phyloP scores from a whole-genome alignment of 306 rosid genomes.

The Arachis hypogaea region DNA sequence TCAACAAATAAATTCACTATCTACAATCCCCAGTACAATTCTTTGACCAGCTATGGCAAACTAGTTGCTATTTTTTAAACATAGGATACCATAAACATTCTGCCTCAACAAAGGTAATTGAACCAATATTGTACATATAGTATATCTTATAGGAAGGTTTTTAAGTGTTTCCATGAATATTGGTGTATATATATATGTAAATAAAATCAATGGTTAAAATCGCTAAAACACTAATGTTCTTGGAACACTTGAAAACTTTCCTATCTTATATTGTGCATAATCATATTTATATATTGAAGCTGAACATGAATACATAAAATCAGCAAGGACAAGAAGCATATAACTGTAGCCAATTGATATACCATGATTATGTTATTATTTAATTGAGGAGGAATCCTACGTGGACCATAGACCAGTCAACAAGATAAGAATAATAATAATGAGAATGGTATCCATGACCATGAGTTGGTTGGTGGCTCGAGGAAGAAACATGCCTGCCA shows the following conservation, averaged over 20 bases:
- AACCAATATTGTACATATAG: too few relatives aligned
- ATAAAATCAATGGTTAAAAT: too few relatives aligned
- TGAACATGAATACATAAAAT: constrained; percentile 1
- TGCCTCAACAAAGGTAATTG: too few relatives aligned
- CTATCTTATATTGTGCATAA: background rate
- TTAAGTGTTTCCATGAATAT: too few relatives aligned
- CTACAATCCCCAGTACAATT: constrained; percentile 13
- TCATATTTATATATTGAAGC: constrained; percentile 2
- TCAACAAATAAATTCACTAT: constrained; percentile 29
- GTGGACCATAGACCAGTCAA: constrained; percentile 50
- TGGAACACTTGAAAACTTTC: too few relatives aligned
- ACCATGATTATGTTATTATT: background rate
- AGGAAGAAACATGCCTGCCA: constrained; percentile 48
- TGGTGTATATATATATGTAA: too few relatives aligned
- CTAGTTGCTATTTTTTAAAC: background rate
- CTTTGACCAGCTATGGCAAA: background rate
- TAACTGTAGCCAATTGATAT: constrained; percentile 9
- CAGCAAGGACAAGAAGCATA: constrained; percentile 19
- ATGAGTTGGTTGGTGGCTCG: constrained; percentile 61
- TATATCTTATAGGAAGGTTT: too few relatives aligned
- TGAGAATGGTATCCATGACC: constrained; percentile 29
- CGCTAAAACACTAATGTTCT: too few relatives aligned
- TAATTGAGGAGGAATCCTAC: constrained; percentile 31
- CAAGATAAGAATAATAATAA: constrained; percentile 30
- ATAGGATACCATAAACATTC: background rate